Conservation (phyloP, 257 asterid species). For the Eustoma russellianum region DNA sequence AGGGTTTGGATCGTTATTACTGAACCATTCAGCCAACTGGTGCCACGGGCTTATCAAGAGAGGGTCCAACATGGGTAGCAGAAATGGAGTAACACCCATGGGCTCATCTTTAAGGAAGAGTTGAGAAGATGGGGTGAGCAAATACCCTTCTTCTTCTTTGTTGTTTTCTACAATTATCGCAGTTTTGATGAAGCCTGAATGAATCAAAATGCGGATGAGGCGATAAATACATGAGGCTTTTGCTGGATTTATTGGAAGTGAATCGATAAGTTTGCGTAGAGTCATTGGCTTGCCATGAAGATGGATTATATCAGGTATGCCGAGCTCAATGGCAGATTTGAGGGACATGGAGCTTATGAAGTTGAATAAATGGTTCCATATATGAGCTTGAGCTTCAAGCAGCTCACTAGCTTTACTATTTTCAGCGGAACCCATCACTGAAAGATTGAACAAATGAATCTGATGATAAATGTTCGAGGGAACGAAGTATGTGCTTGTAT, state of each 20-base stretch:
- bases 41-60: not conserved
- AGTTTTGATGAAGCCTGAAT: constrained; percentile 9
- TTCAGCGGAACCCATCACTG: not conserved
- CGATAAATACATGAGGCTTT: constrained; percentile 3
- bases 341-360: constrained; percentile 5
- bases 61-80: constrained; percentile 1
- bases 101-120: not conserved
- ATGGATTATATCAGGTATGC: constrained; percentile 14
- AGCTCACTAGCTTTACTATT: constrained; percentile 4
- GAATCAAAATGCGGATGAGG: constrained; percentile 6
- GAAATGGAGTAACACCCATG: too few species aligned
- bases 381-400: constrained; percentile 9
- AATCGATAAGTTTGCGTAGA: constrained; percentile 3
- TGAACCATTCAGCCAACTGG: constrained; percentile 1
- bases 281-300: constrained; percentile 8
- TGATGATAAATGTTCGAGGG: too few species aligned
- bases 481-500: too few species aligned
- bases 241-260: constrained; percentile 10
- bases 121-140: not conserved
- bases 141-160: constrained; percentile 3
- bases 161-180: not conserved
- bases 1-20: constrained; percentile 6
- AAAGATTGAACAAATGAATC: too few species aligned
- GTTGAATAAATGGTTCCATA: constrained; percentile 5
- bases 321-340: constrained; percentile 10